Conservation (phyloP, 371 early-diverging fungal genomes). For the Actinomortierella ambigua region DNA sequence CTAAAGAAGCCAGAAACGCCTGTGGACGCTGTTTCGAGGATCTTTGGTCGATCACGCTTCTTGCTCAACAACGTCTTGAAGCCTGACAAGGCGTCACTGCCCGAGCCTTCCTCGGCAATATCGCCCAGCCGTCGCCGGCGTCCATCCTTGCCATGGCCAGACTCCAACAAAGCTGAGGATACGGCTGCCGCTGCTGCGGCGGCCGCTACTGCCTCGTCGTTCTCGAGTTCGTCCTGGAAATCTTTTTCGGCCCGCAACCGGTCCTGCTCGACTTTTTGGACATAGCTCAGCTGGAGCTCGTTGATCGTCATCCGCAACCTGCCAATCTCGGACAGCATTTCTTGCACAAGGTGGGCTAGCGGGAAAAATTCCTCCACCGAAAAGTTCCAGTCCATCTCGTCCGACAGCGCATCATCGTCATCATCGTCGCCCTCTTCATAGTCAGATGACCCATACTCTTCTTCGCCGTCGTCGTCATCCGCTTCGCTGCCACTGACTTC, state of each 20-base stretch:
- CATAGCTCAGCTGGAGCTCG: slow-evolving; percentile 72
- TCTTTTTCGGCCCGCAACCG: slow-evolving; percentile 58
- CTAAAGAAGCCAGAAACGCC: slow-evolving; percentile 43
- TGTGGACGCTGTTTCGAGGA: slow-evolving; percentile 29
- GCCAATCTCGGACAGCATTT: slow-evolving; percentile 67
- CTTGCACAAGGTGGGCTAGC: slow-evolving; percentile 61
- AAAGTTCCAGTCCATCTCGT: slow-evolving; percentile 29
- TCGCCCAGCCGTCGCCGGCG: not conserved
- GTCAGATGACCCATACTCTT: not conserved
- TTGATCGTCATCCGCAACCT: slow-evolving; percentile 69
- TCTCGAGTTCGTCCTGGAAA: slow-evolving; percentile 35
- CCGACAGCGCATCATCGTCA: not conserved
- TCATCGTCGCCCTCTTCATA: slow-evolving; percentile 10
- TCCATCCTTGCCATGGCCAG: not conserved
- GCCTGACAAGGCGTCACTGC: too few relatives aligned
- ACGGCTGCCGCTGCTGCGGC: too few relatives aligned
- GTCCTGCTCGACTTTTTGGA: slow-evolving; percentile 66
- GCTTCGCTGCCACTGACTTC: slow-evolving; percentile 4
- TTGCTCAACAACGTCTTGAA: too few relatives aligned
- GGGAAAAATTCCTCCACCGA: slow-evolving; percentile 60
- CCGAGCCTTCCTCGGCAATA: not conserved
- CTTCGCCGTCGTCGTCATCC: slow-evolving; percentile 1
- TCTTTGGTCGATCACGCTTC: slow-evolving; percentile 31
- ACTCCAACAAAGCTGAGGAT: too few relatives aligned
- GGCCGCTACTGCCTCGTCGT: not conserved